Percentiles rank a stretch among this genome's conserved stretches.
Evolutionary conservation across 2,329 filamentous ascomycete species (phyloP).

Genomic region (Talaromyces atroroseus): DNA sequence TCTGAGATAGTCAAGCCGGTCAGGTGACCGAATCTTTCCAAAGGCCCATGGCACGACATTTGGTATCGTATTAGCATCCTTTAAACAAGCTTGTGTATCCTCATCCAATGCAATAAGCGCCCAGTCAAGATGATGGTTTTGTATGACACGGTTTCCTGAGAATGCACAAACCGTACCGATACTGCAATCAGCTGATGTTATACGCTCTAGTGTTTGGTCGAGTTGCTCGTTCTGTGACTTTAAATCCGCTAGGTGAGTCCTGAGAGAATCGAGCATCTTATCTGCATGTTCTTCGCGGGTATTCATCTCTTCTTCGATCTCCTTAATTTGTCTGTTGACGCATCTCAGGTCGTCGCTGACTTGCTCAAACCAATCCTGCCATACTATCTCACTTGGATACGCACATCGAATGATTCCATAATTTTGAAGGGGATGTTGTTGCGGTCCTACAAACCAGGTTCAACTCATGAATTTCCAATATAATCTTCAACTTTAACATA

Average conservation of each 20-base stretch:
- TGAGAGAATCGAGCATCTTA: not conserved
- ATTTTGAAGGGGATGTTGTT: not conserved
- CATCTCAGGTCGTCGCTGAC: not conserved
- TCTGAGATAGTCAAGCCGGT: not conserved
- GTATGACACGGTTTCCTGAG: not conserved
- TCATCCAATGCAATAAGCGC: not conserved
- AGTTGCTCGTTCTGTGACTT: not conserved
- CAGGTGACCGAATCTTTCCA: not conserved
- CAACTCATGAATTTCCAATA: not conserved
- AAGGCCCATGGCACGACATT: not conserved
- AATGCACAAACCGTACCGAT: not conserved
- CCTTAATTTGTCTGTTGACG: not conserved
- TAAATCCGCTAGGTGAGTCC: not conserved
- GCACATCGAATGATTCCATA: not conserved
- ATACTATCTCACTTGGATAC: not conserved
- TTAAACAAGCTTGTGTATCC: not conserved
- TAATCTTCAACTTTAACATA: not conserved
- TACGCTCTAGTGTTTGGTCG: not conserved
- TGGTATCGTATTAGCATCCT: not conserved
- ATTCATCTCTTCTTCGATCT: not conserved
- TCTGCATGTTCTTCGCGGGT: not conserved
- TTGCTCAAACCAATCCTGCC: not conserved
- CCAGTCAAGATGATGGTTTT: constrained; percentile 9
- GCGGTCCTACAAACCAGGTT: not conserved
- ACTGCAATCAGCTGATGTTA: not conserved